Percentiles rank a stretch among this genome's conserved stretches.
phyloP scores from a whole-genome alignment of 2,329 filamentous ascomycete genomes.

The Xylaria sp. region DNA sequence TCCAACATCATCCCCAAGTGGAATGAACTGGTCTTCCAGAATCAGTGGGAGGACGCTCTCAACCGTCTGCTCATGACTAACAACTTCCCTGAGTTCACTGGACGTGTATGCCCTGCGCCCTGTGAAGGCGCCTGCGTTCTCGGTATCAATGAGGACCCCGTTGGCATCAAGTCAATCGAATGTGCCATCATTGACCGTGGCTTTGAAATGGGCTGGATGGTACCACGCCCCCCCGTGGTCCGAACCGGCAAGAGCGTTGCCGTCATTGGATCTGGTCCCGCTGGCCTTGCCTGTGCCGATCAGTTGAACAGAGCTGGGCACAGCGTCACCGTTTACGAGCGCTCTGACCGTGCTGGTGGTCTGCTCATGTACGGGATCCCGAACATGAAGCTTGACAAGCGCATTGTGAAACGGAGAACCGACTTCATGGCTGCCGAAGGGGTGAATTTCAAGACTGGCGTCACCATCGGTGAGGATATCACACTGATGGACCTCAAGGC shows the following conservation, averaged over 20 bases:
- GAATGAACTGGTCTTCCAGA: constrained; percentile 79
- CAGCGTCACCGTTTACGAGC: constrained; percentile 87
- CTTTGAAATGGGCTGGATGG: constrained; percentile 98
- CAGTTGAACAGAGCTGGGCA: constrained; percentile 95
- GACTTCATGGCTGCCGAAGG: constrained; percentile 94
- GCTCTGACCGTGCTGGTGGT: constrained; percentile 86
- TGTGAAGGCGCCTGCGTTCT: constrained; percentile 96
- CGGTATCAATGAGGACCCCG: constrained; percentile 94
- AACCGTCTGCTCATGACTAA: constrained; percentile 94
- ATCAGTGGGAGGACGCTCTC: constrained; percentile 88
- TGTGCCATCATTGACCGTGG: constrained; percentile 97
- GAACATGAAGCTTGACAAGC: constrained; percentile 99
- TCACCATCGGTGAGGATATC: constrained; percentile 76
- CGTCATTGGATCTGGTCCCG: constrained; percentile 88
- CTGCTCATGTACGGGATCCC: constrained; percentile 98
- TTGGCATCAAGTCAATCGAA: constrained; percentile 98
- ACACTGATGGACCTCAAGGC: constrained; percentile 73
- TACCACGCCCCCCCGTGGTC: constrained; percentile 74
- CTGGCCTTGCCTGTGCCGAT: constrained; percentile 87
- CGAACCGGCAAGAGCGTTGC: constrained; percentile 89
- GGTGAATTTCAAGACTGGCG: constrained; percentile 77
- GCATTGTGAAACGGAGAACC: constrained; percentile 90
- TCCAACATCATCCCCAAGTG: constrained; percentile 98
- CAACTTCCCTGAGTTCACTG: constrained; percentile 98
- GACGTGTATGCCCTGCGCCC: constrained; percentile 93